A percentile compares a stretch with the other conserved stretches of the same genome.
phyloP scores from a whole-genome alignment of 371 early-diverging fungal genomes.

The Mucor circinelloides region DNA sequence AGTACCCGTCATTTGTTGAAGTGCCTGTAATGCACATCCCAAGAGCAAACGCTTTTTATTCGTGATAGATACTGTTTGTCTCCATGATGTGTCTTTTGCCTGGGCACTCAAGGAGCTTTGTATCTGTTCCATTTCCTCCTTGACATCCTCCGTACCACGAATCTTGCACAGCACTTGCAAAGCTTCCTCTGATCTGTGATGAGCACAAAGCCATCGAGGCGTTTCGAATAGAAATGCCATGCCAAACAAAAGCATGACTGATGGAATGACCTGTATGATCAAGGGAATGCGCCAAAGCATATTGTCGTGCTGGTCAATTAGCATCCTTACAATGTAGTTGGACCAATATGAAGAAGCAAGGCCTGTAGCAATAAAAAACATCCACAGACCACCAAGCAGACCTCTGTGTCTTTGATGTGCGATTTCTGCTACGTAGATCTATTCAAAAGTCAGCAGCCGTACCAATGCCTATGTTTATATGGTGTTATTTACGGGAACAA shows the following conservation, averaged over 20 bases:
- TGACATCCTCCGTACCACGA: slow-evolving; percentile 70
- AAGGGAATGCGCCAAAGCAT: slow-evolving; percentile 24
- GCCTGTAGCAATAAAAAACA: slow-evolving; percentile 40
- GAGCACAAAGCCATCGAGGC: slow-evolving; percentile 28
- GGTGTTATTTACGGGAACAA: slow-evolving; percentile 29
- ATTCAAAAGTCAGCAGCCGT: neutral
- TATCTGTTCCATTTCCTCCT: slow-evolving; percentile 60
- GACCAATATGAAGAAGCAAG: slow-evolving; percentile 42
- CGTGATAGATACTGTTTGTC: slow-evolving; percentile 5
- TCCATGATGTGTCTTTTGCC: slow-evolving; percentile 12
- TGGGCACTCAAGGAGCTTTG: slow-evolving; percentile 2
- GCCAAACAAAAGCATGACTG: slow-evolving; percentile 18
- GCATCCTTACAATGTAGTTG: slow-evolving; percentile 30
- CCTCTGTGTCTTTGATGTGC: slow-evolving; percentile 38
- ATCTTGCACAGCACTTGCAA: slow-evolving; percentile 79
- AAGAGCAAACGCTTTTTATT: slow-evolving; percentile 27
- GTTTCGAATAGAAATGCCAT: slow-evolving; percentile 23
- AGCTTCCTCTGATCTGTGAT: slow-evolving; percentile 47
- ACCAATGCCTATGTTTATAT: neutral
- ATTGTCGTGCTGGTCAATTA: slow-evolving; percentile 13
- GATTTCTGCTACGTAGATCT: slow-evolving; percentile 43
- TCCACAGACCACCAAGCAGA: slow-evolving; percentile 34
- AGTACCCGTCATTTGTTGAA: slow-evolving; percentile 31
- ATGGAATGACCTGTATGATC: slow-evolving; percentile 17
- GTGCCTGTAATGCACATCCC: slow-evolving; percentile 29